A percentile compares a stretch with the other conserved stretches of the same genome.
phyloP scores from a whole-genome alignment of 78 protist genomes.

The Parvularia atlantis region DNA sequence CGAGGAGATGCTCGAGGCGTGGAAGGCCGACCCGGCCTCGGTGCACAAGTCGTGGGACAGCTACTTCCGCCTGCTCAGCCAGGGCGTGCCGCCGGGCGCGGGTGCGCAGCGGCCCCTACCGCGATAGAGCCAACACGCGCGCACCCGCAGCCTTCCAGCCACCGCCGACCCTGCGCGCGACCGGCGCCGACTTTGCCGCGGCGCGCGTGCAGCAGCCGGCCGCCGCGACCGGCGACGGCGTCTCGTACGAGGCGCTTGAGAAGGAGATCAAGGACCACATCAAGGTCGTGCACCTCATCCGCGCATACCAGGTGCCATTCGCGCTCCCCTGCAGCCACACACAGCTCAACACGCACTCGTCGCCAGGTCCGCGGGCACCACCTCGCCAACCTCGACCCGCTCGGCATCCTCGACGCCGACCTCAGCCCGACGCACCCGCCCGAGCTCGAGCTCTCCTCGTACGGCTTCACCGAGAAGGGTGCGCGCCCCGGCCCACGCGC shows the following conservation, averaged over 20 bases:
- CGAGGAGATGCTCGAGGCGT: neutral
- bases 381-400: slow-evolving; percentile 17
- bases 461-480: neutral
- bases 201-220: neutral
- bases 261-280: neutral
- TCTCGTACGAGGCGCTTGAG: too few species aligned
- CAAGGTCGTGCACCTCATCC: neutral
- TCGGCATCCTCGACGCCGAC: slow-evolving; percentile 8
- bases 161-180: neutral
- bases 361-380: slow-evolving; percentile 23
- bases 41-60: neutral
- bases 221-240: neutral
- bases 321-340: too few species aligned
- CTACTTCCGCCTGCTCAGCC: neutral
- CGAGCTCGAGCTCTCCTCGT: neutral
- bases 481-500: neutral
- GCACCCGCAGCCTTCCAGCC: neutral
- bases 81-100: neutral
- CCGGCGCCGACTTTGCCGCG: neutral
- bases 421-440: neutral
- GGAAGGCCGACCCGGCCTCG: neutral
- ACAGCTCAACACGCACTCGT: too few species aligned
- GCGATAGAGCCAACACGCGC: neutral
- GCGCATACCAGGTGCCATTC: slow-evolving; percentile 18
- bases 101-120: neutral